Base-by-base conservation (phyloP, 805 yeast species). In the Scheffersomyces spartinae region DNA sequence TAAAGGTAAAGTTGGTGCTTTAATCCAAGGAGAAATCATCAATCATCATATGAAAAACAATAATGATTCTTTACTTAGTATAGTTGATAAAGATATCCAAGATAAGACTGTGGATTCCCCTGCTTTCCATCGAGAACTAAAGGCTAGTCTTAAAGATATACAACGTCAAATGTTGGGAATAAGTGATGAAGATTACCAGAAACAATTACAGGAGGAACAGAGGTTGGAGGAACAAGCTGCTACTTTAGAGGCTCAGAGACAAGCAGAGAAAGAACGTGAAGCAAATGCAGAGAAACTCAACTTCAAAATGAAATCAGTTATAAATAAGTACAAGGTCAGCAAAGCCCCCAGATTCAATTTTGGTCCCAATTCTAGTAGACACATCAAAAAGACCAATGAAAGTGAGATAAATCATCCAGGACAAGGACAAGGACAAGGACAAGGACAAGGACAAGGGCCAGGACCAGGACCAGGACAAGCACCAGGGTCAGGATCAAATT, bases 1-100 rank as follows among this genome's bases (percentile, higher is more conserved):
- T 42, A 62, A 55, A 27, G 74, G 72, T 3, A 64, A 59, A 24
- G 50, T 64, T 40, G 64, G 63, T 0, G 74, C 74, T 0, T 40
- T 68, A 30, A 61, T n/a, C n/a, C n/a, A n/a, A n/a, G n/a, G n/a
- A n/a, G 65, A 62, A 18, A 55, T 68, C 23, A 53, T 65, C 27
- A 40, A 18, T 20, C 10, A 28, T 30, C 13, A 15, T 38, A 7
- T 22, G 36, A 5, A 40, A 39, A 8, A 29, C 32, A 20, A 33
- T 10, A 12, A 14, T 7, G 23, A 21, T 7, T 9, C 50, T n/a
- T 35, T 61, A 11, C 36, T 61, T 15, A 49, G 53, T 25, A 56
- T 60, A 13, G 64, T 60, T 9, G 66, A 61, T 27, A 55, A 52
- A 30, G 66, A 56, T 31, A 58, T 60, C 25, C 64, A 55, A 26